Percentiles rank a stretch among this genome's conserved stretches.
phyloP scores from a whole-genome alignment of 2,329 filamentous ascomycete species.

The Cytospora leucostoma region DNA sequence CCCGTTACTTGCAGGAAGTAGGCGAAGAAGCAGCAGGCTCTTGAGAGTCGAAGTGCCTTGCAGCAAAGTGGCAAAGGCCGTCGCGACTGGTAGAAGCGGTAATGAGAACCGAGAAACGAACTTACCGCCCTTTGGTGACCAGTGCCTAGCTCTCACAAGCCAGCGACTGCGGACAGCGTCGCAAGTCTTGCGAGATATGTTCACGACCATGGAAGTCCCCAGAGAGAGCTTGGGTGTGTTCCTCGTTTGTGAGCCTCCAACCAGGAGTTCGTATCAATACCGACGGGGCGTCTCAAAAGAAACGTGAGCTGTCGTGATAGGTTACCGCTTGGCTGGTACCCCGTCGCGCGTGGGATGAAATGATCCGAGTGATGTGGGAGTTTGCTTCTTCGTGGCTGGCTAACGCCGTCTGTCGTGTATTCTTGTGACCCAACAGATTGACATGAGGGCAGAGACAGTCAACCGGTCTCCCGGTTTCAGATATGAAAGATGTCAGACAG shows the following conservation, averaged over 20 bases:
- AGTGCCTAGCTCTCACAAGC: not conserved
- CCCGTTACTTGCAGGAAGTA: not conserved
- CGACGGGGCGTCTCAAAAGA: not conserved
- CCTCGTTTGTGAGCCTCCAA: constrained; percentile 6
- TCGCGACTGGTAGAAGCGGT: not conserved
- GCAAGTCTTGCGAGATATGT: not conserved
- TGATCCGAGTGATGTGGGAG: not conserved
- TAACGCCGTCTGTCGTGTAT: not conserved
- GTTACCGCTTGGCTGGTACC: constrained; percentile 13
- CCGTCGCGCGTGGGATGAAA: not conserved
- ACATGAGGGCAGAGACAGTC: not conserved
- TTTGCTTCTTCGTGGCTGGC: constrained; percentile 1
- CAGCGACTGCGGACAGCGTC: constrained; percentile 10
- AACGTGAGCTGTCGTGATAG: constrained; percentile 6
- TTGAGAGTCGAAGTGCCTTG: not conserved
- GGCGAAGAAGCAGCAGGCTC: not conserved
- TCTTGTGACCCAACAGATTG: not conserved
- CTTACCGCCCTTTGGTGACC: not conserved
- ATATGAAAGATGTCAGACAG: not conserved
- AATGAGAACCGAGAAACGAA: not conserved
- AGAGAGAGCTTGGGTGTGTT: not conserved
- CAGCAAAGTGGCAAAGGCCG: not conserved
- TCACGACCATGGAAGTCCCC: not conserved
- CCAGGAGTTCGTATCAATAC: not conserved
- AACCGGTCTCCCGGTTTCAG: not conserved